Conservation (phyloP, 179 eudicot genomes). For the Heliamphora pulchella region DNA sequence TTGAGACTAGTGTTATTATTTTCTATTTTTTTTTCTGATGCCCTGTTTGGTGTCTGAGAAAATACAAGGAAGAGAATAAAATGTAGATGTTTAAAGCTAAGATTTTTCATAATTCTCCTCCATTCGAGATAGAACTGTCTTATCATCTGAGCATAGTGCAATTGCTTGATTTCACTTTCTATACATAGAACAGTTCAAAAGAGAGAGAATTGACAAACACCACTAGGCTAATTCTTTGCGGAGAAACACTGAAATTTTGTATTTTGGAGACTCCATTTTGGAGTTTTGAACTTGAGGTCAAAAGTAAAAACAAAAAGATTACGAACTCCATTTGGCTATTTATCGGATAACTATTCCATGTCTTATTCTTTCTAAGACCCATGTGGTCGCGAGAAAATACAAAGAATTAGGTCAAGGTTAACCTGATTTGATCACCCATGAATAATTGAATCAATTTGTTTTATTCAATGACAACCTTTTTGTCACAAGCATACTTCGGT, state of each 20-base stretch:
- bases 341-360: too few relatives aligned
- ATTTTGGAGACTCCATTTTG: background rate
- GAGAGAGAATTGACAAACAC: background rate
- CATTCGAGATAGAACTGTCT: background rate
- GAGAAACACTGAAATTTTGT: background rate
- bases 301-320: too few relatives aligned
- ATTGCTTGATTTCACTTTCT: background rate
- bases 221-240: background rate
- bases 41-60: background rate
- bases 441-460: too few relatives aligned
- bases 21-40: too few relatives aligned
- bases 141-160: background rate
- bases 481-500: conserved; percentile 14
- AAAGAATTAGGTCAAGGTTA: background rate
- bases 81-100: background rate
- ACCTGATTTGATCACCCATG: background rate
- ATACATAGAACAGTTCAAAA: background rate
- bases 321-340: background rate
- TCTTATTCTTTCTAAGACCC: conserved; percentile 6
- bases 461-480: background rate
- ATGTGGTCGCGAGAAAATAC: background rate
- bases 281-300: background rate
- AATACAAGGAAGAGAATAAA: background rate
- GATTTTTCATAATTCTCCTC: background rate
- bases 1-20: background rate